Percentiles rank a stretch among this genome's conserved stretches.
Evolutionary conservation across 768 basidiomycete genomes (phyloP).

Genomic region (Kwoniella mangroviensis): DNA sequence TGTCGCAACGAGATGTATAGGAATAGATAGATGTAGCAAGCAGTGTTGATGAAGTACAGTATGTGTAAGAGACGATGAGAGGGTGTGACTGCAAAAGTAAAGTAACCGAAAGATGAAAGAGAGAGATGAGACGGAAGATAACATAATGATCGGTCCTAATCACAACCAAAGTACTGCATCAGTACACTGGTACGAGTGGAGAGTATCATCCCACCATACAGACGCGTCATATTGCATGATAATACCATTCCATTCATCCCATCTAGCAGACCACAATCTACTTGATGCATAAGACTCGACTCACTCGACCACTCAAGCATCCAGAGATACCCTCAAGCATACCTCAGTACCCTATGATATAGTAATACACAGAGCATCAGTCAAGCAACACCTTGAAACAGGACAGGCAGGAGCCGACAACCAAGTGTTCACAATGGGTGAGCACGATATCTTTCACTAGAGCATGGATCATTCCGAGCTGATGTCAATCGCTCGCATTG

Average conservation of each 20-base stretch:
- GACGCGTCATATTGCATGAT: constrained; percentile 7
- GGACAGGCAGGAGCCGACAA: background rate
- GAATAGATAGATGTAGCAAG: background rate
- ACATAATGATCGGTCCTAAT: background rate
- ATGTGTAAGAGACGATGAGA: background rate
- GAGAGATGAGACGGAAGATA: background rate
- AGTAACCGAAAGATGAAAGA: background rate
- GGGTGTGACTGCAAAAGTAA: background rate
- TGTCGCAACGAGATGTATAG: background rate
- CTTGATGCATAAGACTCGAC: background rate
- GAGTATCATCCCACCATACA: background rate
- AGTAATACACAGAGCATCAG: background rate
- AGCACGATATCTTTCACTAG: background rate
- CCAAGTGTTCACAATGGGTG: constrained; percentile 3
- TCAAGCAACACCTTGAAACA: background rate
- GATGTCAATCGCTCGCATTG: background rate
- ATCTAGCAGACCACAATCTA: background rate
- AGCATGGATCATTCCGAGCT: background rate
- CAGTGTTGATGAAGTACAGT: background rate
- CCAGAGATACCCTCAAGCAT: background rate
- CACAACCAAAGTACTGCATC: no score
- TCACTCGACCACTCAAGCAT: background rate
- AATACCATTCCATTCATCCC: background rate
- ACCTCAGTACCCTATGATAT: constrained; percentile 1
- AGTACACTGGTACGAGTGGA: no score